Evolutionary conservation across 2,329 filamentous ascomycete species (phyloP), one percentile per base, ranked within the genome.

Genomic region (Westerdykella aurantiaca): DNA sequence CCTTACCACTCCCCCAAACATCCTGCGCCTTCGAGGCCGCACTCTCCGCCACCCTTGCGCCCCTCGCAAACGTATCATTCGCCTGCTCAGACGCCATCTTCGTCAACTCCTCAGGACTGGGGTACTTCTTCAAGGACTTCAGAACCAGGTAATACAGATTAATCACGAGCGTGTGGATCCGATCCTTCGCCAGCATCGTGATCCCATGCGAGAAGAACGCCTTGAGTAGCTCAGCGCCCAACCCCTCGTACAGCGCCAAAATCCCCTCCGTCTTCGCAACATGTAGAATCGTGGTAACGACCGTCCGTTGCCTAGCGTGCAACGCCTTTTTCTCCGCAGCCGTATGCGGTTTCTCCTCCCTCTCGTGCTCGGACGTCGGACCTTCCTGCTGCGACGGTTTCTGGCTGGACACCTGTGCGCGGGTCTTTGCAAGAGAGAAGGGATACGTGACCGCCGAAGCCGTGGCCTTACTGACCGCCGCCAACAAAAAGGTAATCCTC

Each of bases 201-300:
- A 89, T 77, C 0, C 89, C 89, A 57, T 95, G 88, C 17, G 81
- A 83, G 57, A 95, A 83, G 69, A 95, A 94, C 0, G 86, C 85
- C 57, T 89, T 90, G 7, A 90, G 67, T 3, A 95, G 74, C 66
- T 94, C 87, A 4, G 82, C 86, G 12, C 75, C 76, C 0, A 95
- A 71, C 5, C 88, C 89, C 39, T 85, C 80, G 60, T 94, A 95
- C 7, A 95, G 69, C 0, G 82, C 84, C 4, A 63, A 61, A 0
- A 83, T 47, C 0, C 89, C 89, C 58, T 95, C 86, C 0, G 70
- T 74, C 37, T 73, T 76, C 25, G 70, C 71, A 44, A 79, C 77
- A 16, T 74, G 71, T 18, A 80, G 50, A 16, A 89, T 76, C 7
- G 79, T 80, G 18, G 74, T 74, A 54, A 90, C 80, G 4, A 88